These are phyloP conservation scores for Myriosclerotinia scirpicola DNA, from an alignment of 2,329 filamentous ascomycete species.

Conservation along the genomic window DNA sequence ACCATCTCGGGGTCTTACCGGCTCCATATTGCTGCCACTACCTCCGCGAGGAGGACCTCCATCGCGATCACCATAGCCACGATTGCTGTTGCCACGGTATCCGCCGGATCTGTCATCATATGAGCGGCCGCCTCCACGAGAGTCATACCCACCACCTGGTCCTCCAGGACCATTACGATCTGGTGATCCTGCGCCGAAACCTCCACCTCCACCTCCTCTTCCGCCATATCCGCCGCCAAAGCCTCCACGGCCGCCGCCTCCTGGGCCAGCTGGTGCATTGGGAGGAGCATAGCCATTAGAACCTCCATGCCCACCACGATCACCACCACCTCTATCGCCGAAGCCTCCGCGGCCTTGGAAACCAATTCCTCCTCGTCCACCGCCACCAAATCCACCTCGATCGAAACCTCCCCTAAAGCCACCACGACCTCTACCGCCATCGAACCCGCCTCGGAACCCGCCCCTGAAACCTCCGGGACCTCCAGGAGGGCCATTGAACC, in stretches of 20 bases:
- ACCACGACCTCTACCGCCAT: conserved; percentile 50
- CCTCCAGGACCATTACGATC: conserved; percentile 40
- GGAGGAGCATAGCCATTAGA: conserved; percentile 54
- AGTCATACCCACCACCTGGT: conserved; percentile 52
- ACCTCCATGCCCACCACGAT: conserved; percentile 35
- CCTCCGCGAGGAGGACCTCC: conserved; percentile 35
- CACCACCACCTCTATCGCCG: conserved; percentile 34
- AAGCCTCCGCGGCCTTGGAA: conserved; percentile 39
- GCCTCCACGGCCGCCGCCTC: conserved; percentile 47
- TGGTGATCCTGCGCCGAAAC: conserved; percentile 36
- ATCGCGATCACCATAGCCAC: conserved; percentile 45
- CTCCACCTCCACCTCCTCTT: conserved; percentile 38
- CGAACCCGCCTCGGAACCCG: conserved; percentile 52
- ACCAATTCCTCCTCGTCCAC: conserved; percentile 40
- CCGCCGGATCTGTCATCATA: conserved; percentile 58
- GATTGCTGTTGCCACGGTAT: conserved; percentile 45
- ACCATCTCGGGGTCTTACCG: conserved; percentile 65
- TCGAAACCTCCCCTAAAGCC: conserved; percentile 45
- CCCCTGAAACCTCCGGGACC: conserved; percentile 46
- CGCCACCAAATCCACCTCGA: conserved; percentile 35
- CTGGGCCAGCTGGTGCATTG: conserved; percentile 62
- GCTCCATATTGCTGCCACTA: conserved; percentile 77
- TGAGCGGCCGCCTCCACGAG: conserved; percentile 57
- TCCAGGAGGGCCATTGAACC: conserved; percentile 55
- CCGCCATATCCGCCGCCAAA: conserved; percentile 33